phyloP scores from a whole-genome alignment of 2,329 filamentous ascomycete species.

The Lojkania enalia region DNA sequence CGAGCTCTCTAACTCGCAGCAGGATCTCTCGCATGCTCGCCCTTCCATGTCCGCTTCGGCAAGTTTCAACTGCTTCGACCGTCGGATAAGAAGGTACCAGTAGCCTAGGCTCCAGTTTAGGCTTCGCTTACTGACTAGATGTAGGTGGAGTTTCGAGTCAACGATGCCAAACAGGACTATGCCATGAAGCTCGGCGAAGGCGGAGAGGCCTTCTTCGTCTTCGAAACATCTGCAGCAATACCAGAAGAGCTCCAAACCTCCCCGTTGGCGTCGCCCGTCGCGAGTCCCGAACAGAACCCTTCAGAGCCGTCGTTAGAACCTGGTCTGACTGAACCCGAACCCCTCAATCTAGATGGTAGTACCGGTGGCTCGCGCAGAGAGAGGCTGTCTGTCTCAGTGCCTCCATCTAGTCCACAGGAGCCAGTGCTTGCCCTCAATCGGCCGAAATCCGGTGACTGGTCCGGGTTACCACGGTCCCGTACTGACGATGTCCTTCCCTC shows the following conservation, averaged over 20 bases:
- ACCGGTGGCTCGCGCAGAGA: constrained; percentile 26
- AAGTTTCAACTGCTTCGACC: constrained; percentile 96
- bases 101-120: not conserved
- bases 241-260: constrained; percentile 95
- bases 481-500: constrained; percentile 59
- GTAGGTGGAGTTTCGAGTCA: constrained; percentile 90
- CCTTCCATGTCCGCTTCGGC: constrained; percentile 97
- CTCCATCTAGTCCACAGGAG: constrained; percentile 26
- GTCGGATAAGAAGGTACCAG: constrained; percentile 81
- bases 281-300: constrained; percentile 71
- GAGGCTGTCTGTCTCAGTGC: constrained; percentile 37
- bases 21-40: constrained; percentile 81
- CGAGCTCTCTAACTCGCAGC: not conserved
- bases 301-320: constrained; percentile 50
- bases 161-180: constrained; percentile 87
- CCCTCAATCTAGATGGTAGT: constrained; percentile 64
- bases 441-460: constrained; percentile 42
- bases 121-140: constrained; percentile 5
- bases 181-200: constrained; percentile 98
- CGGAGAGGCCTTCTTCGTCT: constrained; percentile 98
- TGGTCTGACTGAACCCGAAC: constrained; percentile 68
- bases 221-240: constrained; percentile 89
- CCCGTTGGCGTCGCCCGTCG: constrained; percentile 85
- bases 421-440: constrained; percentile 20
- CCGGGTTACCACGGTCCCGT: constrained; percentile 48